Conservation (phyloP, 805 yeast species). For the Cyberlindnera bimundalis region DNA sequence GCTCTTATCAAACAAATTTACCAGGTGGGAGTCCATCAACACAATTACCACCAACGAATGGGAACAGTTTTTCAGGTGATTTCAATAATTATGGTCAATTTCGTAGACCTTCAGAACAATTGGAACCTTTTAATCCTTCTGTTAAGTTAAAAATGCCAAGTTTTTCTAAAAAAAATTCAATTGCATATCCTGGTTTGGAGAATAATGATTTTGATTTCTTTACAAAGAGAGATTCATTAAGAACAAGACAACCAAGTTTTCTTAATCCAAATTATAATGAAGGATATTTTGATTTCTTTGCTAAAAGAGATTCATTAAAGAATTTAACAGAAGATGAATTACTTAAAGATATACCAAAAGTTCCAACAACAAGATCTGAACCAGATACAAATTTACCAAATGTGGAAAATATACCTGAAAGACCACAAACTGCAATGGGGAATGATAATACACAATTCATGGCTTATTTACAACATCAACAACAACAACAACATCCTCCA, state of each 20-base stretch:
- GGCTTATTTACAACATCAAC: slow-evolving; percentile 7
- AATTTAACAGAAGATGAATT: slow-evolving; percentile 15
- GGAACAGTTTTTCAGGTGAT: slow-evolving; percentile 12
- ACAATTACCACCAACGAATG: no score
- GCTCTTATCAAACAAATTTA: slow-evolving; percentile 1
- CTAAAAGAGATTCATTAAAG: slow-evolving; percentile 29
- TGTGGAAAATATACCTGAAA: slow-evolving; percentile 11
- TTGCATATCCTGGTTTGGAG: slow-evolving; percentile 4
- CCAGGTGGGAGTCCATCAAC: not conserved
- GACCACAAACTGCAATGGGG: slow-evolving; percentile 14
- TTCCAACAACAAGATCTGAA: slow-evolving; percentile 22
- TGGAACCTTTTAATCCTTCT: slow-evolving; percentile 44
- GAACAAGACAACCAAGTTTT: slow-evolving; percentile 28
- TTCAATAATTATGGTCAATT: slow-evolving; percentile 28
- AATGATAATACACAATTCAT: slow-evolving; percentile 9
- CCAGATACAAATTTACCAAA: slow-evolving; percentile 18
- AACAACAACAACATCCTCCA: slow-evolving; percentile 10
- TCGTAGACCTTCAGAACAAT: slow-evolving; percentile 47
- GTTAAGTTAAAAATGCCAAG: slow-evolving; percentile 29
- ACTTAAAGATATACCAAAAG: slow-evolving; percentile 17
- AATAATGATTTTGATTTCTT: slow-evolving; percentile 23
- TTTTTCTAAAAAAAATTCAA: slow-evolving; percentile 21
- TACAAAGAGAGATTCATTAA: slow-evolving; percentile 25
- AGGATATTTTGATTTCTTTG: slow-evolving; percentile 26
- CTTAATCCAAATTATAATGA: slow-evolving; percentile 24